A percentile compares a stretch with the other conserved stretches of the same genome.
Evolutionary conservation across 805 yeast species (phyloP).

Genomic region (Brettanomyces naardenensis): DNA sequence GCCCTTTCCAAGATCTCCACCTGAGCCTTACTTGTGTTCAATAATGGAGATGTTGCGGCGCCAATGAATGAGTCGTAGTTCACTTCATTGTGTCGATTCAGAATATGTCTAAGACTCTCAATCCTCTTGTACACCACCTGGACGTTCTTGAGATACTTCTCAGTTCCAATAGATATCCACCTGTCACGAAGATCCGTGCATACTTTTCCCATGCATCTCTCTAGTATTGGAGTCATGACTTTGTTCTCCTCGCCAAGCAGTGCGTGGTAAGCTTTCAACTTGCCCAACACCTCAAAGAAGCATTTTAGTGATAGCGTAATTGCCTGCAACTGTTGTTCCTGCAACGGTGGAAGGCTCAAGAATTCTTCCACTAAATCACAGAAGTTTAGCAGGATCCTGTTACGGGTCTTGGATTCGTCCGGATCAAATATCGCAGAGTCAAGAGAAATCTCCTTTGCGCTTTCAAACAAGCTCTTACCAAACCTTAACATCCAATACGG

Average conservation of each 20-base stretch:
- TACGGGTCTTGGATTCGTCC: conserved; percentile 5
- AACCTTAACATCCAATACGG: conserved; percentile 1
- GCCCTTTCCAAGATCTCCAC: background rate
- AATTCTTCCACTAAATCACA: conserved; percentile 5
- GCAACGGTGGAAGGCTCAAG: background rate
- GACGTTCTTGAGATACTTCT: background rate
- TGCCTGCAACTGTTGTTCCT: too few species aligned
- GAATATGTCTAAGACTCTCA: background rate
- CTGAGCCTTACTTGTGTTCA: background rate
- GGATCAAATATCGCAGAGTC: conserved; percentile 11
- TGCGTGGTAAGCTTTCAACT: background rate
- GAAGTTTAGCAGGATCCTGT: conserved; percentile 7
- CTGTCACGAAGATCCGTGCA: background rate
- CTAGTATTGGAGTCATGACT: background rate
- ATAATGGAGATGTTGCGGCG: background rate
- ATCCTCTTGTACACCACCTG: background rate
- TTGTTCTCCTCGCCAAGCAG: background rate
- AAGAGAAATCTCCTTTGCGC: background rate
- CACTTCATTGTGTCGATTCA: background rate
- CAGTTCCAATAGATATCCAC: background rate
- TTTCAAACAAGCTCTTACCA: background rate
- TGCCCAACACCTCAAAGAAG: background rate
- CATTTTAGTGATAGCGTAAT: background rate
- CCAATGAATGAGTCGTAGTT: background rate
- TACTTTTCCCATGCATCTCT: background rate